Base-by-base conservation (phyloP, 805 yeast species). In the Ogataea minuta region DNA sequence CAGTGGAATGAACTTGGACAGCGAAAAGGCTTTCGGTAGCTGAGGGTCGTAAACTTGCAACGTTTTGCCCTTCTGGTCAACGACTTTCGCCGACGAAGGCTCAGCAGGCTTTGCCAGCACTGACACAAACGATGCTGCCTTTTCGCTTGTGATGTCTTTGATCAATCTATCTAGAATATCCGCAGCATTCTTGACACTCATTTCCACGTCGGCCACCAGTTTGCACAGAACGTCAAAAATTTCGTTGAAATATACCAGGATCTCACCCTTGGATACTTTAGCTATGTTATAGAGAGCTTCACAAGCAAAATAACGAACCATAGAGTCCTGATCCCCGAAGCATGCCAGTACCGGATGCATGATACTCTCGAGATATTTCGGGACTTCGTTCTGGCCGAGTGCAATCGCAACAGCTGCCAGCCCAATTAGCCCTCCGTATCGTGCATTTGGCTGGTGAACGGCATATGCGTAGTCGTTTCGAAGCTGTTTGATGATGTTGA, bases 381-480 rank as follows among this genome's bases (percentile, higher is more conserved):
- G 93, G 24, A 93, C 87, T 33, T 90, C 91, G 50, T 77, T 78
- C 28, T 75, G 73, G 2, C 98, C 97, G 21, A 93, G 64, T 0
- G 98, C 98, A 40, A 93, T 90, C 0, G 96, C 89, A 4, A 89
- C 93, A 9, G 96, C 95, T 4, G 98, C 99, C 13, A 93, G 67
- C 0, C 98, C 98, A 49, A 95, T 91, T 28, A 91, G 71, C 0
- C 98, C 97, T 12, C 99, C 99, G 70, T 89, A 90, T 52, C 96
- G 76, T 5, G 95, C 87, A 71, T 84, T 72, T 36, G 96, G 79
- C 64, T 86, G 81, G 68, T 90, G 85, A 41, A 84, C 76, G 28
- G 96, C 77, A 67, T 87, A 83, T 0, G 91, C 88, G 56, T 77
- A 84, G 50, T 84, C 89, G 28, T 81, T 69, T 34, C 87, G 74